phyloP scores from a whole-genome alignment of 2,329 filamentous ascomycete species.

The Acrocalymma vagum region DNA sequence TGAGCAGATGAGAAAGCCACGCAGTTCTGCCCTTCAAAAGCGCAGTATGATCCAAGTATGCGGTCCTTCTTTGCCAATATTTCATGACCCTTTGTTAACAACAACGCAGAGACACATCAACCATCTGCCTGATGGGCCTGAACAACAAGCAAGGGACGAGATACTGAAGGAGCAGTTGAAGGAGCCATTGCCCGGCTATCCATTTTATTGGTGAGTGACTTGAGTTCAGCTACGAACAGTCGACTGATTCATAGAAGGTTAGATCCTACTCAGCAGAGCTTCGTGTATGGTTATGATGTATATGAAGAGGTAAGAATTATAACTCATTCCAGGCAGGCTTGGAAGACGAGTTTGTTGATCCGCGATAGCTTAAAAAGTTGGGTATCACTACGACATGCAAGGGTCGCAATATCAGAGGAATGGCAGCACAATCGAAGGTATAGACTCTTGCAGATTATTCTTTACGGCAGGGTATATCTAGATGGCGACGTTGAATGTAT shows the following conservation, averaged over 20 bases:
- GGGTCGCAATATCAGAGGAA: too few relatives aligned
- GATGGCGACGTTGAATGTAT: too few relatives aligned
- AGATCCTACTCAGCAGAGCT: slow-evolving; percentile 27
- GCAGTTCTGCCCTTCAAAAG: slow-evolving; percentile 44
- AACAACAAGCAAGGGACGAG: slow-evolving; percentile 65
- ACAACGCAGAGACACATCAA: slow-evolving; percentile 54
- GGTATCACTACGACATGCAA: too few relatives aligned
- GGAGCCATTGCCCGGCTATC: slow-evolving; percentile 22
- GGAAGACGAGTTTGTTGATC: too few relatives aligned
- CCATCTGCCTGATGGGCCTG: slow-evolving; percentile 56
- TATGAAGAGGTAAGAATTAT: slow-evolving; percentile 24
- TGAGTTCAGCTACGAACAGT: background rate
- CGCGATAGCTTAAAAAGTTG: too few relatives aligned
- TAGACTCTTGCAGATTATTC: too few relatives aligned
- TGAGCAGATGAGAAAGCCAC: slow-evolving; percentile 52
- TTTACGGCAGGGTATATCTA: too few relatives aligned
- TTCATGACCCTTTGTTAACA: slow-evolving; percentile 54
- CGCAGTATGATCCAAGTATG: slow-evolving; percentile 1
- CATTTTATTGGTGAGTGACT: slow-evolving; percentile 4
- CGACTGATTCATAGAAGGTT: slow-evolving; percentile 14
- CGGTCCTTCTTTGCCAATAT: background rate
- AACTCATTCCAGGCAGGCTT: too few relatives aligned
- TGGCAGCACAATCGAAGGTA: too few relatives aligned
- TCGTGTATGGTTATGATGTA: slow-evolving; percentile 28
- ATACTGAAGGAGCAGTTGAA: slow-evolving; percentile 50